Evolutionary conservation across 1,284 basidiomycete species (phyloP), one percentile per base, ranked within the genome.

Genomic region (Rhodotorula sp.): DNA sequence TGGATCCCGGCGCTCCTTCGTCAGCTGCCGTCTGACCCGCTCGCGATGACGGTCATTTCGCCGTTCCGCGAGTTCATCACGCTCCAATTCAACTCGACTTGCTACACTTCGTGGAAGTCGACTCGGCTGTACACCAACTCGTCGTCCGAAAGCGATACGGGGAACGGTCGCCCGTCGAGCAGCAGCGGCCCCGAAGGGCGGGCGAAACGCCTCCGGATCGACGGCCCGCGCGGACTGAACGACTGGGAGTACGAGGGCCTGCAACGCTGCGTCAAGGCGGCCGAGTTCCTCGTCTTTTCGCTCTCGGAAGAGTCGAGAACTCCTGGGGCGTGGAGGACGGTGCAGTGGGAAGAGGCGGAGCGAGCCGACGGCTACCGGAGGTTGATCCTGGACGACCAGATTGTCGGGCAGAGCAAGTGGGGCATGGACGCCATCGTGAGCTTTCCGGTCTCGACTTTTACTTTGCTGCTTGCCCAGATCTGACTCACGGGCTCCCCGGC

Each of bases 331-430:
- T 76, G 74, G 74, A 68, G 74, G 51, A 53, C 45, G 37, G 67
- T 72, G 24, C 72, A 76, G 62, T 76, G 74, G 74, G 74, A 64
- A 29, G 74, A 74, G 60, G 74, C 74, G 15, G 70, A 74, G 65
- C 60, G 72, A 37, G 33, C n/a, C 2, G 72, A 76, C 48, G 74
- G 74, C 10, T 76, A 60, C 54, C 64, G 74, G 42, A 74, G 72
- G 66, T 49, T 76, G 8, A 59, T 67, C 1, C 60, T 74, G 44
- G 74, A 76, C 30, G 65, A 76, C n/a, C 69, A 64, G 46, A 66
- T 74, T 33, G 74, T 76, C 33, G 67, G 68, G 37, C 59, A 69
- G 45, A 68, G 66, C 15, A 42, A 62, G 26, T 76, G 74, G 74
- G 74, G 70, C 10, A 70, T 70, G 73, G 72, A 67, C 49, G 70